Evolutionary conservation across 2,329 filamentous ascomycete genomes (phyloP).

Genomic region (Colletotrichum kahawae): DNA sequence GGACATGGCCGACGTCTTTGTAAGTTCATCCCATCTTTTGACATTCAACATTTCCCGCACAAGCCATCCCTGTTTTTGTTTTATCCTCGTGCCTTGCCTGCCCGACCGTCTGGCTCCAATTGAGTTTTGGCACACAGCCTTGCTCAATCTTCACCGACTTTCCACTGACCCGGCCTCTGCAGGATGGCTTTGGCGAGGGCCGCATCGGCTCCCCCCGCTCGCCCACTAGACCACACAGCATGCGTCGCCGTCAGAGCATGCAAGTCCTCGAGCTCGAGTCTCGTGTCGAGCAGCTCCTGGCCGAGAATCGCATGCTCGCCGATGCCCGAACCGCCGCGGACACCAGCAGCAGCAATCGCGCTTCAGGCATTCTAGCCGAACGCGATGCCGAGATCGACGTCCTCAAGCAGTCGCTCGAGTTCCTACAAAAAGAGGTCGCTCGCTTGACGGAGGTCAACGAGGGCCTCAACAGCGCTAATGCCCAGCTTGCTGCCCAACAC

Average conservation of each 20-base stretch:
- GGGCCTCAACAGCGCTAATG: conserved; percentile 77
- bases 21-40: conserved; percentile 59
- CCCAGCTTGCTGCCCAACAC: conserved; percentile 76
- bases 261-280: conserved; percentile 92
- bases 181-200: conserved; percentile 95
- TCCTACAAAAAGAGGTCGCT: conserved; percentile 80
- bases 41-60: not conserved
- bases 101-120: not conserved
- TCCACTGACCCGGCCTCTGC: conserved; percentile 27
- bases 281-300: conserved; percentile 80
- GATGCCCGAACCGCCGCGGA: conserved; percentile 67
- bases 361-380: conserved; percentile 75
- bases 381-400: conserved; percentile 87
- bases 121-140: not conserved
- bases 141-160: not conserved
- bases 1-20: conserved; percentile 93
- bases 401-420: conserved; percentile 78
- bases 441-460: conserved; percentile 85
- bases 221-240: conserved; percentile 90
- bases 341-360: conserved; percentile 67
- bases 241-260: conserved; percentile 97
- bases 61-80: conserved; percentile 3
- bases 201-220: conserved; percentile 86
- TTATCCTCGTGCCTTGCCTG: not conserved
- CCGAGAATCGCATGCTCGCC: conserved; percentile 82